phyloP scores from a whole-genome alignment of 2,329 filamentous ascomycete species.

The Botryosphaeria dothidea region DNA sequence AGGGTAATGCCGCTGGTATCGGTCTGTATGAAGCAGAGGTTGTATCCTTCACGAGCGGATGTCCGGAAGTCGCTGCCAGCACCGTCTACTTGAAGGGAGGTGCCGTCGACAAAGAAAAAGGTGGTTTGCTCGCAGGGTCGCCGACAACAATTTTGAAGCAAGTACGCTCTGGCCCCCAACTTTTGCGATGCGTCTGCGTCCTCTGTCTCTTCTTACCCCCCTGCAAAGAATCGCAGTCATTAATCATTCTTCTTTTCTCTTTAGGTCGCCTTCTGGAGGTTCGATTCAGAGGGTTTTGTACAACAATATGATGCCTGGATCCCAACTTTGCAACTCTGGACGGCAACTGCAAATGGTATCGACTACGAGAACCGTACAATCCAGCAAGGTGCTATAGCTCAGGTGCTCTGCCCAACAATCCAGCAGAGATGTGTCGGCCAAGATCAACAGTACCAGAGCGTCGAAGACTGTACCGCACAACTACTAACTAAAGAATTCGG shows the following conservation, averaged over 20 bases:
- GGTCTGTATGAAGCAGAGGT: slow-evolving; percentile 27
- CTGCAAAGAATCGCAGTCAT: too few relatives aligned
- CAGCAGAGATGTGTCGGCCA: slow-evolving; percentile 38
- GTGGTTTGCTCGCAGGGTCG: slow-evolving; percentile 31
- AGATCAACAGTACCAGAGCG: slow-evolving; percentile 39
- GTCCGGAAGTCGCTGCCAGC: slow-evolving; percentile 38
- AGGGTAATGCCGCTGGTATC: slow-evolving; percentile 28
- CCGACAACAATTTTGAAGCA: slow-evolving; percentile 38
- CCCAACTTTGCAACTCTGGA: slow-evolving; percentile 44
- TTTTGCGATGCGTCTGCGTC: too few relatives aligned
- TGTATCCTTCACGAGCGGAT: slow-evolving; percentile 36
- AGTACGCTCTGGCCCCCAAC: slow-evolving; percentile 4
- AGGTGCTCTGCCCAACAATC: slow-evolving; percentile 34
- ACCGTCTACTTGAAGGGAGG: slow-evolving; percentile 38
- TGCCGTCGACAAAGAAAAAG: slow-evolving; percentile 32
- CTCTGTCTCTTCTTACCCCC: too few relatives aligned
- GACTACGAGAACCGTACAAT: slow-evolving; percentile 31
- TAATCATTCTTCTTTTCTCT: neutral
- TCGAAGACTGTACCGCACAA: slow-evolving; percentile 35
- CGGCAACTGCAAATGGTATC: slow-evolving; percentile 30
- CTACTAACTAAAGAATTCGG: slow-evolving; percentile 40
- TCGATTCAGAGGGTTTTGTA: slow-evolving; percentile 47
- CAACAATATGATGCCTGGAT: slow-evolving; percentile 48
- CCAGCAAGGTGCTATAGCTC: slow-evolving; percentile 28
- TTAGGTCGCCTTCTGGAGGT: slow-evolving; percentile 48